Conservation (phyloP, 179 eudicot species). For the Spergularia azorica region DNA sequence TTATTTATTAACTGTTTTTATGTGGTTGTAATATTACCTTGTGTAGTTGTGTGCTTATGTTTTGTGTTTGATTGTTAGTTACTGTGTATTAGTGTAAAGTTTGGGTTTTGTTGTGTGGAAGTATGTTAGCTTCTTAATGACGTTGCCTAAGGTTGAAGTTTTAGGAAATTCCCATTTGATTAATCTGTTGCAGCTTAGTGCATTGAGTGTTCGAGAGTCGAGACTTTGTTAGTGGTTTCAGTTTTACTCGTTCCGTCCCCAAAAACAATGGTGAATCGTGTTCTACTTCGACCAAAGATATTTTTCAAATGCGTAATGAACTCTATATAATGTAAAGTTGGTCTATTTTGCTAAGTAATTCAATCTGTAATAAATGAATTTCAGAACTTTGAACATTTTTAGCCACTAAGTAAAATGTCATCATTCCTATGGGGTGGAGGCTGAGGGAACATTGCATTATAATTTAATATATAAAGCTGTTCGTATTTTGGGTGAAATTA, state of each 20-base stretch:
- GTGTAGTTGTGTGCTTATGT: neutral
- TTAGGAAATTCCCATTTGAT: neutral
- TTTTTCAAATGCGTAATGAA: too few species aligned
- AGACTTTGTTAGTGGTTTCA: neutral
- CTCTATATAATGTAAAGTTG: too few species aligned
- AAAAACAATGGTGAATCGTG: too few species aligned
- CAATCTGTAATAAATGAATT: too few species aligned
- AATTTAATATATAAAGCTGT: conserved; percentile 4
- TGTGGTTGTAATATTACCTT: neutral
- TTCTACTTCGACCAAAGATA: too few species aligned
- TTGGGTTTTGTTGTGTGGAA: neutral
- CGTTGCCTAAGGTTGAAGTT: conserved; percentile 6
- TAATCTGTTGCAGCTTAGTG: neutral
- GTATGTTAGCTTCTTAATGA: neutral
- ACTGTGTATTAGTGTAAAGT: neutral
- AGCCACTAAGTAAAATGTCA: neutral
- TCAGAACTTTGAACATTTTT: neutral
- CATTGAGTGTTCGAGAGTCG: neutral
- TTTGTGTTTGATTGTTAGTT: neutral
- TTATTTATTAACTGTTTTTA: conserved; percentile 1
- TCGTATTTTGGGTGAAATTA: conserved; percentile 5
- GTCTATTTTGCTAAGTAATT: too few species aligned
- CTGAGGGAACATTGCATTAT: neutral
- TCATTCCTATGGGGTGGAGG: neutral
- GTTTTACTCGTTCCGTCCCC: too few species aligned